phyloP scores from a whole-genome alignment of 2,329 filamentous ascomycete genomes.

The Fusarium albidum region DNA sequence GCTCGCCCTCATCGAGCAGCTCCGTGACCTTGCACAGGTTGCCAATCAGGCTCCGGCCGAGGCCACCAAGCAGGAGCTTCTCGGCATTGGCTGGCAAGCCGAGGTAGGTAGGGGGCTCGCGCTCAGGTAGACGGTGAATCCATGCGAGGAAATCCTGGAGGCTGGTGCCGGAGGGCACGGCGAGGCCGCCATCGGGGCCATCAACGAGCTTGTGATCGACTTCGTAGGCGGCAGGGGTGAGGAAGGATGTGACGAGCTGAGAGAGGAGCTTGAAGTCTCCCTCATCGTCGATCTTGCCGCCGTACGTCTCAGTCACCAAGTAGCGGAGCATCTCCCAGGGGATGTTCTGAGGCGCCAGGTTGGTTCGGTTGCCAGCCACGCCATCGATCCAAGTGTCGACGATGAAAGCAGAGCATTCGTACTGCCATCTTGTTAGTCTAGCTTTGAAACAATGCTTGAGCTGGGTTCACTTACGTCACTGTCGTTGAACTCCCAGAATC shows the following conservation, averaged over 20 bases:
- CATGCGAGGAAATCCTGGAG: slow-evolving; percentile 88
- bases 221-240: slow-evolving; percentile 91
- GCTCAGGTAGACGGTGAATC: slow-evolving; percentile 91
- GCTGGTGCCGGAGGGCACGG: slow-evolving; percentile 81
- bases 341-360: slow-evolving; percentile 91
- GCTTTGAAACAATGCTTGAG: not conserved
- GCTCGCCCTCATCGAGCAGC: slow-evolving; percentile 92
- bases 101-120: slow-evolving; percentile 94
- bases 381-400: slow-evolving; percentile 94
- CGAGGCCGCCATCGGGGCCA: slow-evolving; percentile 67
- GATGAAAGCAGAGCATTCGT: slow-evolving; percentile 96
- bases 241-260: slow-evolving; percentile 76
- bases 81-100: slow-evolving; percentile 95
- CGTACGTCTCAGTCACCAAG: slow-evolving; percentile 92
- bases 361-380: slow-evolving; percentile 84
- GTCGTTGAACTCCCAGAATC: slow-evolving; percentile 99
- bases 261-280: slow-evolving; percentile 80
- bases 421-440: slow-evolving; percentile 58
- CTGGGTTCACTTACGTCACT: slow-evolving; percentile 80
- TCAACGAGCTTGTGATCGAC: slow-evolving; percentile 90
- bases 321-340: slow-evolving; percentile 97
- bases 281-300: slow-evolving; percentile 95
- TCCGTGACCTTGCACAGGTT: slow-evolving; percentile 87
- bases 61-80: slow-evolving; percentile 89
- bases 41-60: slow-evolving; percentile 83